phyloP scores from a whole-genome alignment of 1,139 yeast genomes.

The Eremothecium gossypii region DNA sequence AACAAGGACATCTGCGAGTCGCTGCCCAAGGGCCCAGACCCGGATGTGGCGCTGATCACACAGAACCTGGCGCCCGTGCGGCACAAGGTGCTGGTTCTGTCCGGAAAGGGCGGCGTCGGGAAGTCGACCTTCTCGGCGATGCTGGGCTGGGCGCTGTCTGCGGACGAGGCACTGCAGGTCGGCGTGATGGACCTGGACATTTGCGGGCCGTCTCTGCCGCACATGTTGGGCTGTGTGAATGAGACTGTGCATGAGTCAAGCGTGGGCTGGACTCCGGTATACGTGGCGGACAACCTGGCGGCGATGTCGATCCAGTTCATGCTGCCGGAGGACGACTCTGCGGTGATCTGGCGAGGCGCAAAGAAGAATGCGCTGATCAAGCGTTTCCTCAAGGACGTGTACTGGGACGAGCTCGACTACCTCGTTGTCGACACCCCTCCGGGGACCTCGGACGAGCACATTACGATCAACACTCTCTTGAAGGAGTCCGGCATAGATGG shows the following conservation, averaged over 20 bases:
- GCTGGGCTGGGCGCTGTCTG: constrained; percentile 93
- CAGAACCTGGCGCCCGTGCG: constrained; percentile 56
- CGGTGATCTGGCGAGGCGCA: constrained; percentile 95
- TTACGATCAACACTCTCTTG: constrained; percentile 79
- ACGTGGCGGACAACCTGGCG: constrained; percentile 89
- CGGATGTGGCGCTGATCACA: constrained; percentile 76
- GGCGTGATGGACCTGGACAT: constrained; percentile 97
- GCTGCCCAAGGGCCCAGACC: constrained; percentile 91
- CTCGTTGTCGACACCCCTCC: constrained; percentile 95
- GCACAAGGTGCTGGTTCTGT: constrained; percentile 77
- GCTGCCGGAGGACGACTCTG: constrained; percentile 90
- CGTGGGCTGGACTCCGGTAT: constrained; percentile 95
- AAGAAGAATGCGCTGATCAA: constrained; percentile 90
- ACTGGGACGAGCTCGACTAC: constrained; percentile 81
- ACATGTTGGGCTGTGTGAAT: constrained; percentile 87
- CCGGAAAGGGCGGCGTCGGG: constrained; percentile 99
- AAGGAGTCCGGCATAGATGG: constrained; percentile 92
- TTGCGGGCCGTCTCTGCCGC: constrained; percentile 94
- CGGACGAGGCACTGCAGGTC: constrained; percentile 76
- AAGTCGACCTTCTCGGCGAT: constrained; percentile 91
- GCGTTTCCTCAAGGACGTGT: constrained; percentile 88
- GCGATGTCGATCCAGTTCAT: constrained; percentile 93
- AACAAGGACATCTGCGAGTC: constrained; percentile 85
- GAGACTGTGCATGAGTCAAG: constrained; percentile 83
- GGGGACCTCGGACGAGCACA: constrained; percentile 95